These are phyloP conservation scores for Globomyces sp. DNA, from an alignment of 371 early-diverging fungal genomes.

Conservation along the genomic window DNA sequence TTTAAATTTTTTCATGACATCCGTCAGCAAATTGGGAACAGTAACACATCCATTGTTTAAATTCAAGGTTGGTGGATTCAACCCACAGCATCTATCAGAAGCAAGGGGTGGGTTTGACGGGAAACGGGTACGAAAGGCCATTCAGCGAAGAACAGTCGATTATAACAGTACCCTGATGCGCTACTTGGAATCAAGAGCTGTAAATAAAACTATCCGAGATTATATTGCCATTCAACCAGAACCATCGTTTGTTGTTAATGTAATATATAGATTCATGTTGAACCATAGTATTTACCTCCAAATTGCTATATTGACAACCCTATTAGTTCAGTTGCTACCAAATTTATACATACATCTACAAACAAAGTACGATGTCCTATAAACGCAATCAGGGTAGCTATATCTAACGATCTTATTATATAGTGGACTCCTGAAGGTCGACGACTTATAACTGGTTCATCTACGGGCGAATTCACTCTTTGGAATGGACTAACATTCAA, in stretches of 20 bases:
- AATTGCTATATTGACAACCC: slow-evolving; percentile 77
- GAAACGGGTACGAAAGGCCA: slow-evolving; percentile 92
- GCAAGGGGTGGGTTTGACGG: slow-evolving; percentile 61
- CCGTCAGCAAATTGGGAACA: too few relatives aligned
- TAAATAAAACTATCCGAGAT: slow-evolving; percentile 13
- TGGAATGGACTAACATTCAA: slow-evolving; percentile 99
- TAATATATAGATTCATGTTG: too few relatives aligned
- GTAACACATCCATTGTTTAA: background rate
- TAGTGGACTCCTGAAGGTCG: slow-evolving; percentile 99
- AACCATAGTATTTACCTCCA: slow-evolving; percentile 60
- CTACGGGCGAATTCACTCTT: slow-evolving; percentile 98
- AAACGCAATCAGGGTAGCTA: slow-evolving; percentile 79
- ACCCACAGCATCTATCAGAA: slow-evolving; percentile 15
- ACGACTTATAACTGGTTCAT: slow-evolving; percentile 95
- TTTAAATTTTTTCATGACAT: too few relatives aligned
- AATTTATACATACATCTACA: slow-evolving; percentile 95
- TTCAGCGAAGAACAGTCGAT: slow-evolving; percentile 94
- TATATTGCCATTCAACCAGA: slow-evolving; percentile 16
- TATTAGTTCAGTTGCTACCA: slow-evolving; percentile 80
- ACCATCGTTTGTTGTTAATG: slow-evolving; percentile 39
- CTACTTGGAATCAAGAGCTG: background rate
- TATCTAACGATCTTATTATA: background rate
- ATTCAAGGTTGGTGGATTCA: slow-evolving; percentile 14
- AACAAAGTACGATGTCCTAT: slow-evolving; percentile 97
- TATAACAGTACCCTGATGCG: slow-evolving; percentile 55